A percentile compares a stretch with the other conserved stretches of the same genome.
These are phyloP conservation scores for Setomelanomma holmii DNA, from an alignment of 2,329 filamentous ascomycete genomes.

Conservation along the genomic window DNA sequence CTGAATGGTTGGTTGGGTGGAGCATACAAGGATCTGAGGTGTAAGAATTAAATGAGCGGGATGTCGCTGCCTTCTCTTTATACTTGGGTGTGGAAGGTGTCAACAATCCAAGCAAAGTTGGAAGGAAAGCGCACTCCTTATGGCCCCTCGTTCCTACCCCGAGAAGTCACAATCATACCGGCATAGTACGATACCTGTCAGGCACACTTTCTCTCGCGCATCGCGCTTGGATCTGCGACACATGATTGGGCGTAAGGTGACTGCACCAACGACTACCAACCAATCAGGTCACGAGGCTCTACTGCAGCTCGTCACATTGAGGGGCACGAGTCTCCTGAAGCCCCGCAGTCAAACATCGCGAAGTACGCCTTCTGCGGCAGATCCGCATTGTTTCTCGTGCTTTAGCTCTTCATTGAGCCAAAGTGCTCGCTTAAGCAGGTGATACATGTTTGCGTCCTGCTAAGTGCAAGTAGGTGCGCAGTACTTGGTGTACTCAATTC, in stretches of 20 bases:
- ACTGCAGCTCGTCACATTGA: not conserved
- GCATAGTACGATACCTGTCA: too few species aligned
- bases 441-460: not conserved
- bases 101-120: too few species aligned
- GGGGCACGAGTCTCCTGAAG: not conserved
- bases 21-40: too few species aligned
- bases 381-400: not conserved
- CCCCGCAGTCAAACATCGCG: not conserved
- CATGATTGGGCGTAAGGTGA: not conserved
- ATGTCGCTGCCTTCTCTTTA: too few species aligned
- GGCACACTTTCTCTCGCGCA: too few species aligned
- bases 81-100: too few species aligned
- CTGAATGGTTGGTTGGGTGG: too few species aligned
- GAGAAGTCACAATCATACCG: too few species aligned
- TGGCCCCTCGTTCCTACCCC: too few species aligned
- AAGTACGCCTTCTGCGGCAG: not conserved
- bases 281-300: not conserved
- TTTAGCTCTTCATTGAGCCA: not conserved
- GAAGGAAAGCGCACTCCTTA: too few species aligned
- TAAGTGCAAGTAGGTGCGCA: not conserved
- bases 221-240: too few species aligned
- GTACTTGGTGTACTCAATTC: not conserved
- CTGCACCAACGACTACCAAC: not conserved
- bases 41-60: too few species aligned
- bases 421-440: not conserved